Evolutionary conservation across 495 filamentous ascomycete genomes (phyloP).

Genomic region (Aspergillus saccharolyticus): DNA sequence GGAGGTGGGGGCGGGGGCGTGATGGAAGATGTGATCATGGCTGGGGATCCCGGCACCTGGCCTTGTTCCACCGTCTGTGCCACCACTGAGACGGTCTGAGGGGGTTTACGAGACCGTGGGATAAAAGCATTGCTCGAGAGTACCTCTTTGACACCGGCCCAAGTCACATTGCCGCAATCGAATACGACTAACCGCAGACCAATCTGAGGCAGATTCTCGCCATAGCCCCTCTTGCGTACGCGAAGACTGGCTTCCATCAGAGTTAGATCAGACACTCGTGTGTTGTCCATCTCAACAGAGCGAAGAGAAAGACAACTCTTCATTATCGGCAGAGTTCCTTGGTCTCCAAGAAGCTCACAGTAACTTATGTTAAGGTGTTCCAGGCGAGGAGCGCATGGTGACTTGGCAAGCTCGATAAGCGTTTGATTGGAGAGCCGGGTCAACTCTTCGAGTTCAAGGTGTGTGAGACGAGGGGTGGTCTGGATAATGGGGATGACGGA

Average conservation of each 20-base stretch:
- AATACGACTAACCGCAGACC: slow-evolving; percentile 79
- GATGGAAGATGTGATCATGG: slow-evolving; percentile 30
- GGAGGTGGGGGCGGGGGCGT: slow-evolving; percentile 26
- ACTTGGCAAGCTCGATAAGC: slow-evolving; percentile 65
- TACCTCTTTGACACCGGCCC: slow-evolving; percentile 86
- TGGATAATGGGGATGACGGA: slow-evolving; percentile 67
- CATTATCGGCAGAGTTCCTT: slow-evolving; percentile 78
- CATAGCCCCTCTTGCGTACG: slow-evolving; percentile 61
- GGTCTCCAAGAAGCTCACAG: slow-evolving; percentile 80
- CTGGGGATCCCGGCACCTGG: slow-evolving; percentile 23
- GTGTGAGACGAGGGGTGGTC: slow-evolving; percentile 69
- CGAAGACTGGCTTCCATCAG: slow-evolving; percentile 78
- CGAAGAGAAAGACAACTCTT: slow-evolving; percentile 64
- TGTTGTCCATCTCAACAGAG: slow-evolving; percentile 89
- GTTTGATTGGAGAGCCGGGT: slow-evolving; percentile 67
- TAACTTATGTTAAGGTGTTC: slow-evolving; percentile 84
- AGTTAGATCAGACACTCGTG: slow-evolving; percentile 79
- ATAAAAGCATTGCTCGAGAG: slow-evolving; percentile 76
- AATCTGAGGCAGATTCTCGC: slow-evolving; percentile 47
- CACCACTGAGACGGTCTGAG: slow-evolving; percentile 24
- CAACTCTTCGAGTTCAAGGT: slow-evolving; percentile 87
- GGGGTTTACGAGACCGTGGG: slow-evolving; percentile 32
- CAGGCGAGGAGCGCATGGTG: slow-evolving; percentile 64
- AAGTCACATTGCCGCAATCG: slow-evolving; percentile 85
- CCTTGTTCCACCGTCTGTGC: slow-evolving; percentile 27